These are phyloP conservation scores for Myriosclerotinia duriaeana DNA, from an alignment of 2,329 filamentous ascomycete genomes.

Conservation along the genomic window DNA sequence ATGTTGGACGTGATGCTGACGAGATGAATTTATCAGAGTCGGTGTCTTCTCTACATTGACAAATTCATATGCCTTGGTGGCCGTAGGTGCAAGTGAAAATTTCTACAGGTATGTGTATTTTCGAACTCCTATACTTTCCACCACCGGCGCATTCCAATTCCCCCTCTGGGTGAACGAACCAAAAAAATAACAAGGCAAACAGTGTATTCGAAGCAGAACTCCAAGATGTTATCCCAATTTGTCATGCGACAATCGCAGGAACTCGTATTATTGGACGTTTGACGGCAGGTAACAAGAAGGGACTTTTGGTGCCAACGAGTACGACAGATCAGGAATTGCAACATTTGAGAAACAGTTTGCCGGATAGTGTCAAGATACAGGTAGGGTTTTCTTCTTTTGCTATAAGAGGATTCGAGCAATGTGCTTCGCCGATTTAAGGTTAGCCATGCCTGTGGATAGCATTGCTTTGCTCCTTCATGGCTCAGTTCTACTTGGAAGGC, in stretches of 20 bases:
- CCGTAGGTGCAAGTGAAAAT: slow-evolving; percentile 94
- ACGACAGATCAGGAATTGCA: slow-evolving; percentile 98
- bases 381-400: slow-evolving; percentile 28
- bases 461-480: not conserved
- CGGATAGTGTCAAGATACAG: slow-evolving; percentile 84
- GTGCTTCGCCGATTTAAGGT: not conserved
- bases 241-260: slow-evolving; percentile 92
- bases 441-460: not conserved
- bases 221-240: slow-evolving; percentile 95
- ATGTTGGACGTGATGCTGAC: not conserved
- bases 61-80: slow-evolving; percentile 94
- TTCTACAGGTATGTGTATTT: slow-evolving; percentile 75
- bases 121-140: not conserved
- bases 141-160: not conserved
- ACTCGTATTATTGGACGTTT: slow-evolving; percentile 94
- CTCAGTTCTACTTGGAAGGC: not conserved
- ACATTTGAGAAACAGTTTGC: slow-evolving; percentile 92
- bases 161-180: not conserved
- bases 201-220: slow-evolving; percentile 95
- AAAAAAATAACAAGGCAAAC: slow-evolving; percentile 19
- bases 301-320: slow-evolving; percentile 90
- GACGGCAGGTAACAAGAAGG: slow-evolving; percentile 95
- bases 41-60: slow-evolving; percentile 96
- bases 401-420: not conserved
- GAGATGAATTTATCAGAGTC: slow-evolving; percentile 57